phyloP scores from a whole-genome alignment of 1,139 yeast genomes.

The Casaregolazyma suthepensis region DNA sequence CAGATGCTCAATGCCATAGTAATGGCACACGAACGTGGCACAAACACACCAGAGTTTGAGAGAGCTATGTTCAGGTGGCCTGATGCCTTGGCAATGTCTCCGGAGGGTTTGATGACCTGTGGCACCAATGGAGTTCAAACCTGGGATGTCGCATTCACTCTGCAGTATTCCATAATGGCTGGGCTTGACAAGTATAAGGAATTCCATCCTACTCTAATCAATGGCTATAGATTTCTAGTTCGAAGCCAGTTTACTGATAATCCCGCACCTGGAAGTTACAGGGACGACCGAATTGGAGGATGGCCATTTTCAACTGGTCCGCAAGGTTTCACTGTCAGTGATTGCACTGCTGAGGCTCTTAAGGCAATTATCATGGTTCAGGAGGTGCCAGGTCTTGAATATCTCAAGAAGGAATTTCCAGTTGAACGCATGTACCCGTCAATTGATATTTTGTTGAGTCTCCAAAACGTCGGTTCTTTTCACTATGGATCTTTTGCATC shows the following conservation, averaged over 20 bases:
- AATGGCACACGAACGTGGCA: constrained; percentile 62
- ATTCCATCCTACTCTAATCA: constrained; percentile 55
- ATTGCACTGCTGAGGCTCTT: constrained; percentile 93
- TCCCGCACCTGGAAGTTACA: constrained; percentile 68
- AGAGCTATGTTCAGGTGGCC: constrained; percentile 55
- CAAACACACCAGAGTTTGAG: constrained; percentile 54
- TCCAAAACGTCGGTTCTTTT: constrained; percentile 74
- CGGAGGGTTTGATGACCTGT: constrained; percentile 87
- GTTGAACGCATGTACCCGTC: constrained; percentile 56
- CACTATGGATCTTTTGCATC: constrained; percentile 92
- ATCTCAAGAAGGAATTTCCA: constrained; percentile 46
- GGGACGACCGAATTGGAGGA: constrained; percentile 85
- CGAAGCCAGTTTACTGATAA: constrained; percentile 82
- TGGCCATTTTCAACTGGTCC: constrained; percentile 96
- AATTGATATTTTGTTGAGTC: constrained; percentile 58
- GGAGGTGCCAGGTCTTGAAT: constrained; percentile 50
- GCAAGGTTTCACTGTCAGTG: constrained; percentile 95
- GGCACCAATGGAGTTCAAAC: constrained; percentile 98
- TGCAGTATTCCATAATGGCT: constrained; percentile 76
- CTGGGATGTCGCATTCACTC: constrained; percentile 92
- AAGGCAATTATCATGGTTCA: constrained; percentile 92
- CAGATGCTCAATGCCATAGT: constrained; percentile 80
- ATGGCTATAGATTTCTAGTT: constrained; percentile 65
- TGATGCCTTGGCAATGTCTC: constrained; percentile 78
- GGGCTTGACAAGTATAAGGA: constrained; percentile 70